A percentile compares a stretch with the other conserved stretches of the same genome.
Conservation (phyloP, 148 eudicot species). For the Rhododendron williamsianum region DNA sequence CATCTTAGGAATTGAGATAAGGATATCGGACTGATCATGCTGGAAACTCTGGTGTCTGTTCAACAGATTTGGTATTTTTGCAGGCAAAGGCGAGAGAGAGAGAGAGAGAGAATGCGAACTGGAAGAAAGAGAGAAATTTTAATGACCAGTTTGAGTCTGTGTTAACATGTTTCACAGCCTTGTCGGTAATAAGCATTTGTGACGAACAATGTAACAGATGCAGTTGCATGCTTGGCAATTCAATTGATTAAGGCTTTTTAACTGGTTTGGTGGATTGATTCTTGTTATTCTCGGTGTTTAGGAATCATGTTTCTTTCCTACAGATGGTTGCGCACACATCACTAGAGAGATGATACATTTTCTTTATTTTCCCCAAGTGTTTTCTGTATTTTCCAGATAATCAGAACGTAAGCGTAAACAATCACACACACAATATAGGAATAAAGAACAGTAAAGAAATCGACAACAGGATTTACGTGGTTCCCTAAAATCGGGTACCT, state of each 20-base stretch:
- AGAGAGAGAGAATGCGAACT: too few species aligned
- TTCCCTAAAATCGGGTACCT: too few species aligned
- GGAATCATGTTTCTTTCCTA: neutral
- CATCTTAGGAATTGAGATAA: constrained; percentile 76
- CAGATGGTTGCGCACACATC: neutral
- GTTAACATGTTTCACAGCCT: neutral
- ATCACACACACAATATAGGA: too few species aligned
- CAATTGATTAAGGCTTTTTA: neutral
- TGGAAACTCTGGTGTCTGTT: neutral
- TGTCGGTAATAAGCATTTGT: neutral
- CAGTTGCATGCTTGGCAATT: neutral
- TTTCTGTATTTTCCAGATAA: too few species aligned
- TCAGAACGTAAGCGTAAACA: too few species aligned
- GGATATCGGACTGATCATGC: constrained; percentile 61
- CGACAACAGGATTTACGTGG: too few species aligned
- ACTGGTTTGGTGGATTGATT: neutral
- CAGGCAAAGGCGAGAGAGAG: constrained; percentile 14
- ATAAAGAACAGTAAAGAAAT: too few species aligned
- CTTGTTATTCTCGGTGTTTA: neutral
- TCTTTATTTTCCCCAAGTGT: too few species aligned
- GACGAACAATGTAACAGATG: neutral
- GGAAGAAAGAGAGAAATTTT: neutral
- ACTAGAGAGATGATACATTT: neutral
- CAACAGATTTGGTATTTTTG: neutral
- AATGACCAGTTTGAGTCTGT: constrained; percentile 14